Evolutionary conservation across 2,329 filamentous ascomycete species (phyloP).

Genomic region (Taxawa tesnikishii): DNA sequence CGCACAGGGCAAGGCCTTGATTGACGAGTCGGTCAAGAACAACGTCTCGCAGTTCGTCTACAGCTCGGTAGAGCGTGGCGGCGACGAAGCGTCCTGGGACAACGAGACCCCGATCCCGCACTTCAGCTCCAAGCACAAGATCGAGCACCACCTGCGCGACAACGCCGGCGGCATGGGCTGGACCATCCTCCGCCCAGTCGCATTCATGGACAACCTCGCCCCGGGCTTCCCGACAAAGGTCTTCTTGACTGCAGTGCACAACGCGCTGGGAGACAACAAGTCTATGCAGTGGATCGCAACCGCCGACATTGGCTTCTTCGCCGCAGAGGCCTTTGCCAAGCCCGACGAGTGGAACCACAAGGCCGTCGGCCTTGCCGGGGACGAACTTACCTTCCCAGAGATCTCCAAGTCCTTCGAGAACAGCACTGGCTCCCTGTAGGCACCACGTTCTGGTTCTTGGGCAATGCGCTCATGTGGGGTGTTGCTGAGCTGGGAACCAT

Average conservation of each 20-base stretch:
- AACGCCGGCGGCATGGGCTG: slow-evolving; percentile 41
- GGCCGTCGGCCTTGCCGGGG: slow-evolving; percentile 39
- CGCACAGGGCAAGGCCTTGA: slow-evolving; percentile 44
- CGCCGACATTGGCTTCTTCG: slow-evolving; percentile 42
- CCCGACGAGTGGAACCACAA: slow-evolving; percentile 33
- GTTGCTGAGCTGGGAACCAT: slow-evolving; percentile 22
- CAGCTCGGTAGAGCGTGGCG: slow-evolving; percentile 51
- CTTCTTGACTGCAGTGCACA: slow-evolving; percentile 35
- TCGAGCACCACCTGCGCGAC: slow-evolving; percentile 48
- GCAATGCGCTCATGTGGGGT: slow-evolving; percentile 28
- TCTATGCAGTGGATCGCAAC: slow-evolving; percentile 27
- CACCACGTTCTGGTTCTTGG: slow-evolving; percentile 31
- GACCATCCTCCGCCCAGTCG: slow-evolving; percentile 49
- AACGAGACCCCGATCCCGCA: slow-evolving; percentile 47
- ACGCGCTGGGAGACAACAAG: slow-evolving; percentile 17
- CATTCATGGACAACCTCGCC: slow-evolving; percentile 50
- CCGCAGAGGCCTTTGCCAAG: slow-evolving; percentile 33
- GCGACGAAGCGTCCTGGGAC: slow-evolving; percentile 38
- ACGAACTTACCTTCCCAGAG: slow-evolving; percentile 38
- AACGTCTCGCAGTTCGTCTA: slow-evolving; percentile 53
- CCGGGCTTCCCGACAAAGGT: slow-evolving; percentile 37
- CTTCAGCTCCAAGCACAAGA: slow-evolving; percentile 42
- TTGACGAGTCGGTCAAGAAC: slow-evolving; percentile 44
- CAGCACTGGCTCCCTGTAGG: slow-evolving; percentile 31
- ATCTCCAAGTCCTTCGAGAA: slow-evolving; percentile 34